These are phyloP conservation scores for Boletus vermiculosoides DNA, from an alignment of 768 basidiomycete genomes.

Conservation along the genomic window DNA sequence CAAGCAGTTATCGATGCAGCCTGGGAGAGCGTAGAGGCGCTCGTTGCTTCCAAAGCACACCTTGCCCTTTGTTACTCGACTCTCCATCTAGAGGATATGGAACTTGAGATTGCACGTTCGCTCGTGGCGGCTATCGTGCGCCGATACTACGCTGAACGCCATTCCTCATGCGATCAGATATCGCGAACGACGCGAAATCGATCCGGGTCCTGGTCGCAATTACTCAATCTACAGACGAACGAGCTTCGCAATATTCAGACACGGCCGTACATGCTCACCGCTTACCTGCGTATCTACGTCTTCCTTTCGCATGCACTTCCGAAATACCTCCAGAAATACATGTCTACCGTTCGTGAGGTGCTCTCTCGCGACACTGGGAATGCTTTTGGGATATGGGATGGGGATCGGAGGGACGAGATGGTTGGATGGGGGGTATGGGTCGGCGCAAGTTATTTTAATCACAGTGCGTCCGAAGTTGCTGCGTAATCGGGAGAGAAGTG, in stretches of 20 bases:
- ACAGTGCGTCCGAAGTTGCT: constrained; percentile 44
- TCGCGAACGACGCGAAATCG: constrained; percentile 3
- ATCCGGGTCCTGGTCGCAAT: constrained; percentile 41
- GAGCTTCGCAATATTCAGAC: constrained; percentile 46
- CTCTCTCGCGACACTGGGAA: constrained; percentile 63
- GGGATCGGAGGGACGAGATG: constrained; percentile 51
- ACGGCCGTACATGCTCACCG: constrained; percentile 50
- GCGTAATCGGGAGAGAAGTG: not conserved
- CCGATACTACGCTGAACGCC: constrained; percentile 33
- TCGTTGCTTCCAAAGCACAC: constrained; percentile 23
- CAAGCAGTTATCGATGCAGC: constrained; percentile 41
- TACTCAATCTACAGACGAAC: constrained; percentile 57
- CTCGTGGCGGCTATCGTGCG: constrained; percentile 51
- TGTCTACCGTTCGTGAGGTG: constrained; percentile 50
- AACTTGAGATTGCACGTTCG: constrained; percentile 58
- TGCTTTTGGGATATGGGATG: constrained; percentile 68
- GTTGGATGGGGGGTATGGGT: constrained; percentile 64
- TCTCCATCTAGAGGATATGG: constrained; percentile 46
- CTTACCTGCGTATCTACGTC: constrained; percentile 52
- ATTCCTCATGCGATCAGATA: constrained; percentile 7
- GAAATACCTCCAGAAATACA: constrained; percentile 32
- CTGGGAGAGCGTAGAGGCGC: constrained; percentile 45
- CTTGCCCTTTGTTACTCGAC: constrained; percentile 26
- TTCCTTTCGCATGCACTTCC: constrained; percentile 45
- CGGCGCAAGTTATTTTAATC: constrained; percentile 66